phyloP scores from a whole-genome alignment of 345 rosid genomes.

The Gossypium herbaceum region DNA sequence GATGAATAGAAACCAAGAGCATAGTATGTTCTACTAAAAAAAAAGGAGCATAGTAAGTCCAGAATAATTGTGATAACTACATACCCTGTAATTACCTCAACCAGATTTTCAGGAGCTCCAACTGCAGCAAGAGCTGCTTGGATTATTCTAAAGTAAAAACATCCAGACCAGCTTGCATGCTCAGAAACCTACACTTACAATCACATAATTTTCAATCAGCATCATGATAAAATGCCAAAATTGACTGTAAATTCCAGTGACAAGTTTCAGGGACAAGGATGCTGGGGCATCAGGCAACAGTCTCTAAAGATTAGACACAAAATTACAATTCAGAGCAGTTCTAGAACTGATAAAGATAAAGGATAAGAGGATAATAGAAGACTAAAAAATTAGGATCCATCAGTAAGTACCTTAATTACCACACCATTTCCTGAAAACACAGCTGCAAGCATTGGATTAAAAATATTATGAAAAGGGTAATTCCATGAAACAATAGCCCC shows the following conservation, averaged over 20 bases:
- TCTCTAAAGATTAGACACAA: constrained; percentile 1
- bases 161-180: constrained; percentile 94
- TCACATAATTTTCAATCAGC: constrained; percentile 22
- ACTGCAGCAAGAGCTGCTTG: constrained; percentile 97
- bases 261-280: constrained; percentile 10
- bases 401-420: constrained; percentile 68
- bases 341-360: not conserved
- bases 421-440: constrained; percentile 93
- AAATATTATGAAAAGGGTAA: constrained; percentile 97
- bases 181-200: constrained; percentile 67
- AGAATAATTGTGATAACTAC: constrained; percentile 19
- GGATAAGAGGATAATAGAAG: not conserved
- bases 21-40: not conserved
- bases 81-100: constrained; percentile 91
- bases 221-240: constrained; percentile 13
- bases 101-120: constrained; percentile 95
- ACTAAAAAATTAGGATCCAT: not conserved
- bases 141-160: constrained; percentile 86
- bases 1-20: constrained; percentile 7
- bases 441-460: constrained; percentile 97
- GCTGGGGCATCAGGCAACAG: not conserved
- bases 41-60: not conserved
- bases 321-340: not conserved
- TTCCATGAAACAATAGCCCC: constrained; percentile 99
- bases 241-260: constrained; percentile 2